Conservation (phyloP, 768 basidiomycete genomes). For the Serendipita vermifera region DNA sequence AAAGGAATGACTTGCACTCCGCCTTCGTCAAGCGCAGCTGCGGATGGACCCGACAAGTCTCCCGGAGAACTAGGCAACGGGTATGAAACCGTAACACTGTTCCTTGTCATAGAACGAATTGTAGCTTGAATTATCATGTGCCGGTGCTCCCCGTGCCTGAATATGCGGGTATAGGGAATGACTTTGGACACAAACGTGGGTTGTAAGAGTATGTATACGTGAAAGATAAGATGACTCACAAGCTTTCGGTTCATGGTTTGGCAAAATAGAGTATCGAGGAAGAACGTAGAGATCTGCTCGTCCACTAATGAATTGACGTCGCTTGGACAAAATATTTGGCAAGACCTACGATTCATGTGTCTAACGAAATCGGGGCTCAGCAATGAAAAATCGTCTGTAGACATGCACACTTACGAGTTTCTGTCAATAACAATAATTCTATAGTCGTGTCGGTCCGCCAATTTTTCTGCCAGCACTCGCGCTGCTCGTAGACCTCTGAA, state of each 20-base stretch:
- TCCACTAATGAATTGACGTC: too few relatives aligned
- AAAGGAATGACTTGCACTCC: neutral
- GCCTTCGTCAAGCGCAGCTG: too few relatives aligned
- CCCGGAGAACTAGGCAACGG: neutral
- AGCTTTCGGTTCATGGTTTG: constrained; percentile 2
- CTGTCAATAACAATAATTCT: constrained; percentile 4
- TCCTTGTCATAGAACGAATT: neutral
- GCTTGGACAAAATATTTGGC: too few relatives aligned
- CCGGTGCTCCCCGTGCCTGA: neutral
- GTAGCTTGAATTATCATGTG: constrained; percentile 1
- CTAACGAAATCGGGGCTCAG: too few relatives aligned
- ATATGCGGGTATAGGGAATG: neutral
- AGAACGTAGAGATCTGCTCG: constrained; percentile 4
- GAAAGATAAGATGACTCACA: neutral
- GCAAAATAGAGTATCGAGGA: constrained; percentile 1
- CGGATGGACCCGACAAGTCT: too few relatives aligned
- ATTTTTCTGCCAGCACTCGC: neutral
- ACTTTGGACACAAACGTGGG: neutral
- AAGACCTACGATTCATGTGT: too few relatives aligned
- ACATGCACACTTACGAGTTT: constrained; percentile 2
- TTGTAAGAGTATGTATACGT: neutral
- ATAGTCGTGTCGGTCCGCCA: neutral
- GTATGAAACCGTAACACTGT: neutral
- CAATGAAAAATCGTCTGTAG: too few relatives aligned
- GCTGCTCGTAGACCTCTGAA: constrained; percentile 1